Evolutionary conservation across 2,329 filamentous ascomycete genomes (phyloP).

Genomic region (Colletotrichum endophyticum): DNA sequence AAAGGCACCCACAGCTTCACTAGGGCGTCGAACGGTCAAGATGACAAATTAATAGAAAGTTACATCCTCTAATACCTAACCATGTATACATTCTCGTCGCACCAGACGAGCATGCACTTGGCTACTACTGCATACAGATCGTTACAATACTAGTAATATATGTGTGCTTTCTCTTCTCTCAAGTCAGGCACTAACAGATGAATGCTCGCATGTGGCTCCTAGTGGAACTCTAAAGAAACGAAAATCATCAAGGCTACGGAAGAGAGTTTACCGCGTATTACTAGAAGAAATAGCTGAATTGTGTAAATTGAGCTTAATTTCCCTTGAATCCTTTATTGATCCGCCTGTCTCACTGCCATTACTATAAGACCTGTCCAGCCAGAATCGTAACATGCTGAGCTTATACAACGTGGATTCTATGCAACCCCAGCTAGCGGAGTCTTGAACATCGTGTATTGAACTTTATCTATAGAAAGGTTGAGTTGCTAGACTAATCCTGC

Average conservation of each 20-base stretch:
- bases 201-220: too few relatives aligned
- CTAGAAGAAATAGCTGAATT: not conserved
- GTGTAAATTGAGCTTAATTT: not conserved
- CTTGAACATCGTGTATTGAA: not conserved
- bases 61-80: not conserved
- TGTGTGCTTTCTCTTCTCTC: not conserved
- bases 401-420: too few relatives aligned
- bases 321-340: too few relatives aligned
- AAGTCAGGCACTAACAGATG: not conserved
- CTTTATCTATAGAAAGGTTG: not conserved
- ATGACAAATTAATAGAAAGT: not conserved
- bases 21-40: not conserved
- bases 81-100: fast-evolving
- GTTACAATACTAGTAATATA: not conserved
- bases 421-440: not conserved
- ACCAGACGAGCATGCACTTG: not conserved
- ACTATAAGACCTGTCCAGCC: too few relatives aligned
- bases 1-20: not conserved
- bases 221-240: not conserved
- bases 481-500: not conserved
- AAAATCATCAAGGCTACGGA: fast-evolving
- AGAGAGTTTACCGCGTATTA: not conserved
- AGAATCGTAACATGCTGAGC: fast-evolving
- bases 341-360: too few relatives aligned
- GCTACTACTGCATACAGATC: not conserved